These are phyloP conservation scores for Russula dissimulans DNA, from an alignment of 768 basidiomycete genomes.

Conservation along the genomic window DNA sequence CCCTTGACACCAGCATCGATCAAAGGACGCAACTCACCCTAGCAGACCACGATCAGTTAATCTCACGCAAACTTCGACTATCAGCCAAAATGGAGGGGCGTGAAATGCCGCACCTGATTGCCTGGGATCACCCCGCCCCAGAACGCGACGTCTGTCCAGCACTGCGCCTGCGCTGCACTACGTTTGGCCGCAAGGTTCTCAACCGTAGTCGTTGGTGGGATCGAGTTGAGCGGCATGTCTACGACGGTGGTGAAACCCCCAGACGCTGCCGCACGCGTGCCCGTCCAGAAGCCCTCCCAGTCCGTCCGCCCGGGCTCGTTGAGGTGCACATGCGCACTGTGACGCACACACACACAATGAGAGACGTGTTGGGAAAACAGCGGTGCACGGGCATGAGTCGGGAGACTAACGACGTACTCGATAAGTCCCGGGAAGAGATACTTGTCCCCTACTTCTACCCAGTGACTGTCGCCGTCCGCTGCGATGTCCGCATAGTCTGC, in stretches of 20 bases:
- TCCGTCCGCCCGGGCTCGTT: constrained; percentile 90
- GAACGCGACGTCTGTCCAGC: constrained; percentile 76
- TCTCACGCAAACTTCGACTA: neutral
- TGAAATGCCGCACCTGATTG: constrained; percentile 51
- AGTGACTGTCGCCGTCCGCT: constrained; percentile 22
- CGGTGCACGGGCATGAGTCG: neutral
- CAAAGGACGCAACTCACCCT: constrained; percentile 71
- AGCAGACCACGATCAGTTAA: neutral
- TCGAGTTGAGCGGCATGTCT: constrained; percentile 97
- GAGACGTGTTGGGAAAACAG: neutral
- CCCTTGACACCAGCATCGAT: constrained; percentile 79
- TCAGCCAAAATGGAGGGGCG: neutral
- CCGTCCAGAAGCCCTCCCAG: constrained; percentile 92
- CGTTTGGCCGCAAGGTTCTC: constrained; percentile 65
- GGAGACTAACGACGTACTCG: constrained; percentile 33
- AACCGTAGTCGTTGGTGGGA: constrained; percentile 90
- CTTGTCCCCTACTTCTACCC: constrained; percentile 31
- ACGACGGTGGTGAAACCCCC: constrained; percentile 94
- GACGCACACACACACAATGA: neutral
- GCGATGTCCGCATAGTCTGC: constrained; percentile 21
- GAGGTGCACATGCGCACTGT: constrained; percentile 82
- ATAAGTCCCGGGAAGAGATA: constrained; percentile 45
- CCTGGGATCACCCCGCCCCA: constrained; percentile 95
- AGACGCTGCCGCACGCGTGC: constrained; percentile 82
- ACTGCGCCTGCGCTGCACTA: constrained; percentile 59